These are phyloP conservation scores for Suillus placidus DNA, from an alignment of 768 basidiomycete species.

Conservation along the genomic window DNA sequence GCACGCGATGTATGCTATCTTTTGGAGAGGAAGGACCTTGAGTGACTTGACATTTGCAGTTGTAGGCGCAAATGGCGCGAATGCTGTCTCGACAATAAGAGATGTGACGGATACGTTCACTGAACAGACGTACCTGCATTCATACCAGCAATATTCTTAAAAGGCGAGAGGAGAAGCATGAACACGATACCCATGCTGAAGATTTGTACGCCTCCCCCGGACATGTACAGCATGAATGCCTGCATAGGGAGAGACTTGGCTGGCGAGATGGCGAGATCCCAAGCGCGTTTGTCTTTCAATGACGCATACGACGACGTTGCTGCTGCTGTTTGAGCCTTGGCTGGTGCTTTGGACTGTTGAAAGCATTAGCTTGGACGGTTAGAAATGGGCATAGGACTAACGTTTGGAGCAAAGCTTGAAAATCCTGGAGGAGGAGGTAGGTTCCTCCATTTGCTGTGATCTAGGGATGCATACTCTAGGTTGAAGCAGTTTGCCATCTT, in stretches of 20 bases:
- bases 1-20: constrained; percentile 69
- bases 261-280: constrained; percentile 83
- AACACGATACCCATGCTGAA: constrained; percentile 97
- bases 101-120: background rate
- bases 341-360: constrained; percentile 45
- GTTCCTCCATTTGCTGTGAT: constrained; percentile 54
- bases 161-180: constrained; percentile 85
- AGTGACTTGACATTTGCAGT: constrained; percentile 47
- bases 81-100: constrained; percentile 46
- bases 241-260: constrained; percentile 96
- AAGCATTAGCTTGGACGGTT: background rate
- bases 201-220: constrained; percentile 92
- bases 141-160: constrained; percentile 80
- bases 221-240: constrained; percentile 98
- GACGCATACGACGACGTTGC: constrained; percentile 58
- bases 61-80: constrained; percentile 65
- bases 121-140: constrained; percentile 63
- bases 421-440: constrained; percentile 74
- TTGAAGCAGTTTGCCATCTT: constrained; percentile 16
- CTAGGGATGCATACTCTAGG: constrained; percentile 36
- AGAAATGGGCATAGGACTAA: constrained; percentile 11
- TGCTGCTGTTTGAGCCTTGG: constrained; percentile 37
- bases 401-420: constrained; percentile 42
- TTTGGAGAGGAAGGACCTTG: constrained; percentile 66
- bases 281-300: constrained; percentile 79